Evolutionary conservation across 805 yeast species (phyloP).

Genomic region (Candida chauliodis): DNA sequence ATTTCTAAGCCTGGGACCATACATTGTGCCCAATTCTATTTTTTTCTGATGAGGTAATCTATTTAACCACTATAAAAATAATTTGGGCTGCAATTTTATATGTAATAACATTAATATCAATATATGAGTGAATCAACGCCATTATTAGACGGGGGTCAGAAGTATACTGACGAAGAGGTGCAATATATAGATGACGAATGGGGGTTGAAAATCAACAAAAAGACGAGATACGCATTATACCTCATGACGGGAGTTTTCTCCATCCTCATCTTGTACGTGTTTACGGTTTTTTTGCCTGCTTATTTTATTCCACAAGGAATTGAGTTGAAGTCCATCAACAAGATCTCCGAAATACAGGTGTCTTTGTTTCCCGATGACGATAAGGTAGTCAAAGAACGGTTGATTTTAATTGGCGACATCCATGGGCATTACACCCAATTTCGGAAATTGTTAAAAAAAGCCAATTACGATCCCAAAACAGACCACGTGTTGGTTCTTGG

Average conservation of each 20-base stretch:
- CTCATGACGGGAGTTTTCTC: conserved; percentile 13
- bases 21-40: too few relatives aligned
- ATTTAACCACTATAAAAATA: too few relatives aligned
- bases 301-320: conserved; percentile 32
- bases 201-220: conserved; percentile 8
- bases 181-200: conserved; percentile 7
- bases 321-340: conserved; percentile 21
- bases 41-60: too few relatives aligned
- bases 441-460: conserved; percentile 46
- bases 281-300: conserved; percentile 31
- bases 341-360: conserved; percentile 22
- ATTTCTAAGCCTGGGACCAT: too few relatives aligned
- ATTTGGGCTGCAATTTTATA: too few relatives aligned
- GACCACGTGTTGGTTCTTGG: conserved; percentile 75
- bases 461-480: conserved; percentile 40
- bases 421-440: conserved; percentile 74
- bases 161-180: not conserved
- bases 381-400: conserved; percentile 33
- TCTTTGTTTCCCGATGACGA: conserved; percentile 19
- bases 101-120: too few relatives aligned
- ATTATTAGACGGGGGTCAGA: not conserved
- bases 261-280: conserved; percentile 21
- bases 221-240: conserved; percentile 14
- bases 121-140: conserved; percentile 1
- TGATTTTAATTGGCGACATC: conserved; percentile 79